Percentiles rank a stretch among this genome's conserved stretches.
Evolutionary conservation across 768 basidiomycete genomes (phyloP).

Genomic region (Kondoa subrosea): DNA sequence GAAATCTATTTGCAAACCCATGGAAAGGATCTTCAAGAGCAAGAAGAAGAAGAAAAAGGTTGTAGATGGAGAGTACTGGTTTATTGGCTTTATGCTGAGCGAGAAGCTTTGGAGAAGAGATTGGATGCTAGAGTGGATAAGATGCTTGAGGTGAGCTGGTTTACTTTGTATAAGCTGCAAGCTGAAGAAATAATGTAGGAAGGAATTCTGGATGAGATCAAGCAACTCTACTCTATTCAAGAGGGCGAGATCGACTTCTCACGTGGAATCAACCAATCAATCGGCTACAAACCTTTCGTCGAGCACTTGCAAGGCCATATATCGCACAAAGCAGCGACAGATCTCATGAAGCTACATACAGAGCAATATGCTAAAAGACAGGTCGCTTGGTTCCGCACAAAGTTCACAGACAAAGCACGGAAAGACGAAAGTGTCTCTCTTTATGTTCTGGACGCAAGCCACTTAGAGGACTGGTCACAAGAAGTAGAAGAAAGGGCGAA

Average conservation of each 20-base stretch:
- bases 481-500: neutral
- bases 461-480: slow-evolving; percentile 30
- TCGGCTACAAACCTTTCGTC: slow-evolving; percentile 87
- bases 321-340: slow-evolving; percentile 40
- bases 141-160: too few species aligned
- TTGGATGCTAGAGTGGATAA: slow-evolving; percentile 65
- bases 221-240: slow-evolving; percentile 27
- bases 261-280: slow-evolving; percentile 80
- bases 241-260: slow-evolving; percentile 44
- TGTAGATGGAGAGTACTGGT: slow-evolving; percentile 58
- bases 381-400: slow-evolving; percentile 78
- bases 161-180: too few species aligned
- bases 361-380: slow-evolving; percentile 82
- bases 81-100: slow-evolving; percentile 77
- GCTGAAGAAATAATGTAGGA: too few species aligned
- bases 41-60: too few species aligned
- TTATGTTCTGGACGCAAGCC: slow-evolving; percentile 55
- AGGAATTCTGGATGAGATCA: slow-evolving; percentile 66
- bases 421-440: slow-evolving; percentile 27
- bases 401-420: slow-evolving; percentile 48
- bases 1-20: slow-evolving; percentile 49
- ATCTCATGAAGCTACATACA: slow-evolving; percentile 70
- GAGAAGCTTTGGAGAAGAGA: slow-evolving; percentile 45
- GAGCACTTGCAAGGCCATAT: slow-evolving; percentile 37
- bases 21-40: too few species aligned